Evolutionary conservation across 768 basidiomycete species (phyloP), one percentile per base, ranked within the genome.

Genomic region (Solioccasus polychromus): DNA sequence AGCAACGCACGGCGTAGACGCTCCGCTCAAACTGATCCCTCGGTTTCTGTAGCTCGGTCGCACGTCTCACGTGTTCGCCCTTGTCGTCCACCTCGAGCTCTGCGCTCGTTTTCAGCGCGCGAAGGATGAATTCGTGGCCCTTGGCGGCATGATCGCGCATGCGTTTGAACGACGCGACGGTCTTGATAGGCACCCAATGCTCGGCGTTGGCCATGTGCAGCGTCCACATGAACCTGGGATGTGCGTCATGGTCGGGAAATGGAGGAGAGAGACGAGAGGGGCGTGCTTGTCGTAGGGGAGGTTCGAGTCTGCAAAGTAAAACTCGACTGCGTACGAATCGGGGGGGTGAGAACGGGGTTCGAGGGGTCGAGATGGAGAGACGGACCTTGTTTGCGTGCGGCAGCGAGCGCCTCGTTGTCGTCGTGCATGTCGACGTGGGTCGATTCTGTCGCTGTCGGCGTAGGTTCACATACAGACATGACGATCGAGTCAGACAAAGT

Each of bases 271-370:
- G 11, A 25, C 34, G 30, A 29, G 39, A 18, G 24, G 24, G 32
- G 23, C 75, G 22, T 58, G 86, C 86, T 82, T 88, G 75, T 92
- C 90, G 53, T 80, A 92, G 2, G 94, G 94, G 42, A 98, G 78
- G 68, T 97, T 96, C n/a, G 92, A 79, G 67, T 95, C 92, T 41
- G 88, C 88, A 68, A 98, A 93, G 73, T 97, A 96, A 68, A 96
- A 97, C 63, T 93, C 89, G 58, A 95, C 94, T 96, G 28, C 22
- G 26, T n/a, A n/a, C n/a, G 41, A 31, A 36, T 47, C 1, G n/a
- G n/a, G n/a, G n/a, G 45, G 28, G 18, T 14, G 17, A 14, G 44
- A 35, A 24, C 19, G 5, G 12, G 12, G 11, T n/a, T n/a, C n/a
- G 22, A 3, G 19, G 42, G 9, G 17, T 18, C 36, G 32, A 47